These are phyloP conservation scores for Sporisorium graminicola DNA, from an alignment of 1,284 basidiomycete species.

Conservation along the genomic window DNA sequence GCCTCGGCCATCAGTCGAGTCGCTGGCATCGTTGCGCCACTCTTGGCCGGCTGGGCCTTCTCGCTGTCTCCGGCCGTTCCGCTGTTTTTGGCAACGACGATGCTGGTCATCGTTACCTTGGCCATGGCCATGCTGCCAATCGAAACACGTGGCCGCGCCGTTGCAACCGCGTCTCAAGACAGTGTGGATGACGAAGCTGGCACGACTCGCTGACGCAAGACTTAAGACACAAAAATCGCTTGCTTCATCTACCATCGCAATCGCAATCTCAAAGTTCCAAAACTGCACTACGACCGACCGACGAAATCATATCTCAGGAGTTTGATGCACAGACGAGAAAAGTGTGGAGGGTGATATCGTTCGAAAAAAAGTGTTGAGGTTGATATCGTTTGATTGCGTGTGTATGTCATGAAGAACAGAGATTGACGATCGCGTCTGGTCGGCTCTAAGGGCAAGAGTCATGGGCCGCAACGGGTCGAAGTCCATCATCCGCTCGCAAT, in stretches of 20 bases:
- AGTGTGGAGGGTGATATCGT: no score
- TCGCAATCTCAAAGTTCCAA: no score
- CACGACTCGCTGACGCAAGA: background rate
- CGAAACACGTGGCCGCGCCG: slow-evolving; percentile 43
- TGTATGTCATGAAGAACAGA: background rate
- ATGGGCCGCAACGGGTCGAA: background rate
- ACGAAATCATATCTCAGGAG: no score
- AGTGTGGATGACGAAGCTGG: background rate
- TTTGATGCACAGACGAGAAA: no score
- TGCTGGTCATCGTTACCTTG: slow-evolving; percentile 33
- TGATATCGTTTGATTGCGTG: slow-evolving; percentile 23
- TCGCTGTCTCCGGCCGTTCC: slow-evolving; percentile 37
- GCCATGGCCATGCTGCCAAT: slow-evolving; percentile 50
- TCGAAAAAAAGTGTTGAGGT: no score
- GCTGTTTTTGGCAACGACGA: slow-evolving; percentile 35
- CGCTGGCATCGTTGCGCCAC: slow-evolving; percentile 64
- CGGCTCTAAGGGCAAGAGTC: background rate
- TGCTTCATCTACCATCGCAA: background rate
- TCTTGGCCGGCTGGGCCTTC: slow-evolving; percentile 58
- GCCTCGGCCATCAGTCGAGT: slow-evolving; percentile 63
- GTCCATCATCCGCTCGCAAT: background rate
- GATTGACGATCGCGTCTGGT: background rate
- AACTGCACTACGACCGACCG: no score
- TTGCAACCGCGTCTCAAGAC: slow-evolving; percentile 3
- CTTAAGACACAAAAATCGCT: background rate